These are phyloP conservation scores for Solanum chmielewskii DNA, from an alignment of 257 asterid genomes.

Conservation along the genomic window DNA sequence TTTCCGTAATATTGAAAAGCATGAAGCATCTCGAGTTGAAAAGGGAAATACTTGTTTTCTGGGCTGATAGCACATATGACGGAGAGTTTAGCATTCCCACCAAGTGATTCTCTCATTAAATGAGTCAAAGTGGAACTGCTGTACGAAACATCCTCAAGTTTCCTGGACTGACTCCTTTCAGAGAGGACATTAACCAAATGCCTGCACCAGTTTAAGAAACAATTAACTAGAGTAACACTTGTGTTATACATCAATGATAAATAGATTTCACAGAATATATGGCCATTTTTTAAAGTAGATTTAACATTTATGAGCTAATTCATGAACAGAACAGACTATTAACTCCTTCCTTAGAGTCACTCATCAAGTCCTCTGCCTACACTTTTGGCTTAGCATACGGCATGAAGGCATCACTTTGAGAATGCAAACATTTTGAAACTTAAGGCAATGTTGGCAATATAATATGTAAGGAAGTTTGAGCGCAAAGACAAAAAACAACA, in stretches of 20 bases:
- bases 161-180: conserved; percentile 27
- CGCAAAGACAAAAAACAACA: not conserved
- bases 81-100: conserved; percentile 80
- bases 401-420: not conserved
- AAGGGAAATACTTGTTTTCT: conserved; percentile 39
- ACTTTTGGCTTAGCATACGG: not conserved
- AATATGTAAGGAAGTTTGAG: not conserved
- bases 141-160: conserved; percentile 34
- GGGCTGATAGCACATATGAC: conserved; percentile 61
- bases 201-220: conserved; percentile 34
- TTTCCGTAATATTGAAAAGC: not conserved
- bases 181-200: conserved; percentile 56
- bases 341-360: not conserved
- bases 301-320: not conserved
- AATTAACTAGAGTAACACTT: not conserved
- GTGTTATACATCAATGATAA: not conserved
- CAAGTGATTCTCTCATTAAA: conserved; percentile 69
- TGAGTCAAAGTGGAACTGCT: conserved; percentile 60
- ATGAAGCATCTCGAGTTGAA: not conserved
- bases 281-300: not conserved
- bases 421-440: not conserved
- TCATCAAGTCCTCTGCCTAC: not conserved
- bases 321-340: not conserved
- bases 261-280: not conserved
- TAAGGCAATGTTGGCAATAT: not conserved